Evolutionary conservation across 2,329 filamentous ascomycete genomes (phyloP).

Genomic region (Sarocladiaceae sp.): DNA sequence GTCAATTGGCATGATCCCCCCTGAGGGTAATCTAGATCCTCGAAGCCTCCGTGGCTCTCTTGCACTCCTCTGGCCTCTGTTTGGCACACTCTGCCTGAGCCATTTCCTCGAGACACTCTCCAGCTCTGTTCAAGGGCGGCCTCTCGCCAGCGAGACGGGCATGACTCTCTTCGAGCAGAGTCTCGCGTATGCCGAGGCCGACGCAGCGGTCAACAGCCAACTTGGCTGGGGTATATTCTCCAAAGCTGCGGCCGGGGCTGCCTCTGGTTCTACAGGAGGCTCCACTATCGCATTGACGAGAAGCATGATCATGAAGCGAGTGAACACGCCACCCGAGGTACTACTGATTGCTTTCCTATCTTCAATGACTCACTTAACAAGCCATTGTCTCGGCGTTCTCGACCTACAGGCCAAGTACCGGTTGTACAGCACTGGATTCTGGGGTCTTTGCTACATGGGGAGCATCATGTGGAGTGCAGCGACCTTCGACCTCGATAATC

Average conservation of each 20-base stretch:
- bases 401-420: conserved; percentile 73
- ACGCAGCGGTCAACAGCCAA: conserved; percentile 76
- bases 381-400: conserved; percentile 74
- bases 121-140: conserved; percentile 79
- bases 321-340: conserved; percentile 87
- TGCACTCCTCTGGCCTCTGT: conserved; percentile 68
- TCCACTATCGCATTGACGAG: conserved; percentile 44
- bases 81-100: conserved; percentile 63
- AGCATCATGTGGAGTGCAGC: conserved; percentile 73
- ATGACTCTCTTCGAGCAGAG: conserved; percentile 98
- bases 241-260: conserved; percentile 19
- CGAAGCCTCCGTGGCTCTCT: conserved; percentile 68
- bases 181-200: conserved; percentile 90
- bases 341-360: conserved; percentile 84
- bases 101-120: conserved; percentile 86
- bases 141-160: conserved; percentile 76
- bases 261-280: conserved; percentile 7
- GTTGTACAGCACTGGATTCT: conserved; percentile 81
- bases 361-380: conserved; percentile 79
- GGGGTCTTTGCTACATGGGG: conserved; percentile 84
- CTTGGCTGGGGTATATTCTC: conserved; percentile 64
- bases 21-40: conserved; percentile 41
- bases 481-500: conserved; percentile 54
- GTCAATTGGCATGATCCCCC: conserved; percentile 62
- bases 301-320: conserved; percentile 65